These are phyloP conservation scores for Talaromyces rugulosus DNA, from an alignment of 2,329 filamentous ascomycete genomes.

Conservation along the genomic window DNA sequence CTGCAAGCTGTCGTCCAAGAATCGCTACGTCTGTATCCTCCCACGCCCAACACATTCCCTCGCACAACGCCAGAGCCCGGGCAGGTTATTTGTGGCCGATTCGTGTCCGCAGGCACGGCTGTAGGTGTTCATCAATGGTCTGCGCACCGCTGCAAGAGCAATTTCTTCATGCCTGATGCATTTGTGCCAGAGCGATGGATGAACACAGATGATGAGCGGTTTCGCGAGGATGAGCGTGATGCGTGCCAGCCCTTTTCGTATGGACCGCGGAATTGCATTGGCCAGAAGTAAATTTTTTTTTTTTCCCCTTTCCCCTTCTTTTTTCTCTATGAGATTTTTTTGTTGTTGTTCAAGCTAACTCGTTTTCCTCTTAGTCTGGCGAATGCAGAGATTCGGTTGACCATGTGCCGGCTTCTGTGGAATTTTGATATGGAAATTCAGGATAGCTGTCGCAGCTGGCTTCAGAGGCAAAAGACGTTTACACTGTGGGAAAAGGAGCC, in stretches of 20 bases:
- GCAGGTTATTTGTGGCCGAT: conserved; percentile 3
- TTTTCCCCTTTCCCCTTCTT: conserved; percentile 15
- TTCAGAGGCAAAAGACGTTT: conserved; percentile 3
- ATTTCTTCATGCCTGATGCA: conserved; percentile 44
- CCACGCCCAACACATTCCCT: conserved; percentile 21
- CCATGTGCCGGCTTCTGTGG: conserved; percentile 1
- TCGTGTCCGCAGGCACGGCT: conserved; percentile 28
- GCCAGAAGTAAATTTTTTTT: conserved; percentile 37
- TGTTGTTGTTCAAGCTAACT: not conserved
- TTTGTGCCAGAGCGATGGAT: conserved; percentile 47
- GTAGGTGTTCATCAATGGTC: conserved; percentile 44
- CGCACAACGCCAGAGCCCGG: not conserved
- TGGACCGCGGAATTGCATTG: conserved; percentile 50
- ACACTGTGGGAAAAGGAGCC: conserved; percentile 3
- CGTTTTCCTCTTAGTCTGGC: not conserved
- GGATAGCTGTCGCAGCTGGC: not conserved
- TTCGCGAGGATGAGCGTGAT: conserved; percentile 40
- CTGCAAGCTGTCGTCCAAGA: conserved; percentile 45
- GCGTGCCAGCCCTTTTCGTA: conserved; percentile 47
- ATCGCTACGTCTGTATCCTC: conserved; percentile 39
- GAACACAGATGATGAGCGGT: conserved; percentile 22
- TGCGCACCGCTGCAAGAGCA: conserved; percentile 39
- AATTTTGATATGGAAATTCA: conserved; percentile 7
- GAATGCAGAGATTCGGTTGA: conserved; percentile 4
- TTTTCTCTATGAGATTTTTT: not conserved